Conservation (phyloP, 768 basidiomycete species). For the Hygrophoropsis aurantiaca region DNA sequence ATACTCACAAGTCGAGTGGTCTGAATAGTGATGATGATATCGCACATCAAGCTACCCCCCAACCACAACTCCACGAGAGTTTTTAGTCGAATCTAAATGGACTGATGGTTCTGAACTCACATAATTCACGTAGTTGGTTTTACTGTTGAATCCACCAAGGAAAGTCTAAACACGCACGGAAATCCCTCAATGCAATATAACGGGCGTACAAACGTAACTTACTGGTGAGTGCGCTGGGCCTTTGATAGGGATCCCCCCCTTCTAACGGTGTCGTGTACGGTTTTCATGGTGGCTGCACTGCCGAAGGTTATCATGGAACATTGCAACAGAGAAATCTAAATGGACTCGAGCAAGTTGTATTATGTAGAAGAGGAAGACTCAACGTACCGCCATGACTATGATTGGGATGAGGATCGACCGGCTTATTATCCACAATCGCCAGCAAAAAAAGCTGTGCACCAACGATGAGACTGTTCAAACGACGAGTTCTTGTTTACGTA, state of each 20-base stretch:
- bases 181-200: too few relatives aligned
- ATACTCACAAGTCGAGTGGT: neutral
- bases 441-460: conserved; percentile 1
- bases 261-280: too few relatives aligned
- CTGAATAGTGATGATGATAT: neutral
- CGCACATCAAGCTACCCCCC: neutral
- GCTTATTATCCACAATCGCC: neutral
- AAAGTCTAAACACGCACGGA: neutral
- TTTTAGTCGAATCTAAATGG: too few relatives aligned
- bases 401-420: neutral
- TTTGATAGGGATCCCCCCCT: too few relatives aligned
- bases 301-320: neutral
- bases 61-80: neutral
- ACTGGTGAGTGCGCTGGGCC: too few relatives aligned
- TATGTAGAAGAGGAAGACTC: neutral
- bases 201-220: too few relatives aligned
- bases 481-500: neutral
- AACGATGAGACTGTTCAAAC: neutral
- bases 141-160: neutral
- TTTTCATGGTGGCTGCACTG: neutral
- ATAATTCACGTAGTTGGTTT: neutral
- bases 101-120: neutral
- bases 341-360: too few relatives aligned
- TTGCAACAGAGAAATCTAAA: neutral
- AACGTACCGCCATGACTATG: neutral